Evolutionary conservation across 352 stramenopile species (phyloP), one percentile per base, ranked within the genome.

Genomic region (Blastocystis sp.): DNA sequence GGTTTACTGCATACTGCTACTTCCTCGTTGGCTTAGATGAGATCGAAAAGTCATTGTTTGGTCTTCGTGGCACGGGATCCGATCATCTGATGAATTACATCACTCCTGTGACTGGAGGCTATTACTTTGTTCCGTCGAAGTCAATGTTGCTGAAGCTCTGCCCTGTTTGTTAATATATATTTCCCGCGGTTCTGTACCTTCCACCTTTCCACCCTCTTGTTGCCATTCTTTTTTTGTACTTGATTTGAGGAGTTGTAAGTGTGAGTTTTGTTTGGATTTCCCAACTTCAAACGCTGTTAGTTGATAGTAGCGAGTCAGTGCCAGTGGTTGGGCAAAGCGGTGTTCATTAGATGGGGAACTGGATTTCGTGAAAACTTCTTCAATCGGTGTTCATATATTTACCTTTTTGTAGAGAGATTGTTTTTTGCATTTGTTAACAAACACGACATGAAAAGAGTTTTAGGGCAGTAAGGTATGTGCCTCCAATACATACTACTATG

Each of bases 21-120:
- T 76, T 45, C 37, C 43, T 87, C 13, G 55, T 68, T 5, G 63
- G 63, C 50, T 8, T 87, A 41, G 76, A 87, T n/a, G 63, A 69
- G 18, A 87, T 69, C 24, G 55, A 76, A 34, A 87, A 87, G 37
- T 87, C 76, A 7, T 37, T 87, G 4, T 76, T 76, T 87, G 76
- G 76, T 70, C 13, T 76, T 39, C 39, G 76, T 59, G 76, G 63
- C 30, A 62, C 37, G 24, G 55, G 5, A 24, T 26, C 30, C 24
- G 76, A 87, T 26, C 53, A 76, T 30, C 45, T 87, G 24, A 76
- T 87, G 63, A 45, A 26, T 24, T 87, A 47, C 63, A 87, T 87
- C 59, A 87, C 76, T 87, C 76, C 76, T 87, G 76, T 87, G n/a
- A 87, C 76, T 0, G 76, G 76, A 37, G 76, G 76, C 76, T 87